A percentile compares a stretch with the other conserved stretches of the same genome.
These are phyloP conservation scores for Solanum chacoense DNA, from an alignment of 305 asterid genomes.

Conservation along the genomic window DNA sequence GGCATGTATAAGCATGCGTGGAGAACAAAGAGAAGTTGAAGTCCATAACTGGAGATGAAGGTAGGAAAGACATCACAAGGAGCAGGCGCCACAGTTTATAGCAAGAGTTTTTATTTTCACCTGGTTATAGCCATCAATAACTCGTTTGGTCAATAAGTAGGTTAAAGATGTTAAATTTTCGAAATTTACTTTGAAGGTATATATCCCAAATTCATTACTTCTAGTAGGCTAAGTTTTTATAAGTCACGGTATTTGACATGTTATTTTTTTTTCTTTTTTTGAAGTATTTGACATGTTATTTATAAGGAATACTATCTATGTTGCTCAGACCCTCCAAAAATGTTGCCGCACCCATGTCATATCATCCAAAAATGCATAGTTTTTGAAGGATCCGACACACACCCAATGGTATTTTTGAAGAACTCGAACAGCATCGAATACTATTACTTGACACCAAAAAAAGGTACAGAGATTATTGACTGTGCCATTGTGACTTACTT, in stretches of 20 bases:
- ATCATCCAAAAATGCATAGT: not conserved
- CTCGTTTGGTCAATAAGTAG: not conserved
- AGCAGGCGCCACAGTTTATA: not conserved
- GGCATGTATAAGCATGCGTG: not conserved
- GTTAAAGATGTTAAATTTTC: not conserved
- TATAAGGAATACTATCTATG: not conserved
- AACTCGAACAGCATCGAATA: not conserved
- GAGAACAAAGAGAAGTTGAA: not conserved
- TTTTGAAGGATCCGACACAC: not conserved
- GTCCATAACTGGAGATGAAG: not conserved
- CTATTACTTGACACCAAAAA: not conserved
- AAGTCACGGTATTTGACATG: not conserved
- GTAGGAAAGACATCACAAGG: not conserved
- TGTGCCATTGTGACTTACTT: slow-evolving; percentile 34
- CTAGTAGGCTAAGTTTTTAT: not conserved
- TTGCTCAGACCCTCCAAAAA: not conserved
- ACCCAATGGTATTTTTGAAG: not conserved
- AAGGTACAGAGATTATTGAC: not conserved
- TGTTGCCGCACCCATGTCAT: not conserved
- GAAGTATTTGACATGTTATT: not conserved
- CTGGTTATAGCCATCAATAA: not conserved
- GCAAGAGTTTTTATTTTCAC: not conserved
- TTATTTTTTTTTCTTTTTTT: not conserved
- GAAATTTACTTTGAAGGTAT: not conserved
- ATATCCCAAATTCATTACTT: not conserved